These are phyloP conservation scores for Pontederia crassipes DNA, from an alignment of 176 grass and related monocot genomes.

Conservation along the genomic window DNA sequence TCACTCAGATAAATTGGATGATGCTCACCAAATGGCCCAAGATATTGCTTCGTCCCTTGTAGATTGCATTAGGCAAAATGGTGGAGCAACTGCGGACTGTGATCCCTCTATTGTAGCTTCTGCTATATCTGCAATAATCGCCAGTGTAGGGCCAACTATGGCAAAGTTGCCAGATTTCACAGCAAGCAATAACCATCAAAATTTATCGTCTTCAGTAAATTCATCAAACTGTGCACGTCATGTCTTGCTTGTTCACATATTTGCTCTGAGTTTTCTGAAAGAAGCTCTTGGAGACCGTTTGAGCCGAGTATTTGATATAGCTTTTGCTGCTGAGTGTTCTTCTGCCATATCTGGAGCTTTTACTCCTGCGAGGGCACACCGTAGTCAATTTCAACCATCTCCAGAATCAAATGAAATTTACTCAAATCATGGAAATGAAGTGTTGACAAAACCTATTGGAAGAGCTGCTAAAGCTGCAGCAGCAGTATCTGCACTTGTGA, in stretches of 20 bases:
- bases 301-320: slow-evolving; percentile 63
- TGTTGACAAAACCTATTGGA: slow-evolving; percentile 55
- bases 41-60: slow-evolving; percentile 63
- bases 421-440: slow-evolving; percentile 67
- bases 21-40: slow-evolving; percentile 77
- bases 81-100: slow-evolving; percentile 48
- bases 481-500: slow-evolving; percentile 78
- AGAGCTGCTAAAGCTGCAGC: slow-evolving; percentile 67
- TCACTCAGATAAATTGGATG: slow-evolving; percentile 61
- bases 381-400: slow-evolving; percentile 85
- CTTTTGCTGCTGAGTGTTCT: slow-evolving; percentile 76
- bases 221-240: slow-evolving; percentile 54
- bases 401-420: slow-evolving; percentile 73
- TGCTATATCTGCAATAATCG: slow-evolving; percentile 83
- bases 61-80: slow-evolving; percentile 73
- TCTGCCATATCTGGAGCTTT: slow-evolving; percentile 56
- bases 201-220: slow-evolving; percentile 33
- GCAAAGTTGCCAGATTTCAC: slow-evolving; percentile 78
- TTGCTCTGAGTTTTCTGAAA: slow-evolving; percentile 80
- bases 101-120: slow-evolving; percentile 65
- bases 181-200: slow-evolving; percentile 51
- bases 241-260: slow-evolving; percentile 70
- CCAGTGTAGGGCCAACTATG: slow-evolving; percentile 57
- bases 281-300: slow-evolving; percentile 87
- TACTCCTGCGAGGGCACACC: slow-evolving; percentile 61